Evolutionary conservation across 148 eudicot species (phyloP).

Genomic region (Spergularia marina): DNA sequence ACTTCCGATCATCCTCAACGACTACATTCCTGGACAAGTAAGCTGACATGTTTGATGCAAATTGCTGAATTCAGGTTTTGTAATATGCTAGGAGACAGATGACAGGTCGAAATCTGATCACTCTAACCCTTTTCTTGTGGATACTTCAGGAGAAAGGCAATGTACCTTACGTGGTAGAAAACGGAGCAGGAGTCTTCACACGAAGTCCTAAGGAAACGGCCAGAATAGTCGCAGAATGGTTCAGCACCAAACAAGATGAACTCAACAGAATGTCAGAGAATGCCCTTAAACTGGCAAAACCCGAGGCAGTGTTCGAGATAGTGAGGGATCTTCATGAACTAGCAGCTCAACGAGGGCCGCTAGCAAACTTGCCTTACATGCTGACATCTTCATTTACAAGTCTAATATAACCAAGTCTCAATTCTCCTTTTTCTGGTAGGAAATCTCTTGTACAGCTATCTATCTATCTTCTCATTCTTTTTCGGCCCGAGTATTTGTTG

Average conservation of each 20-base stretch:
- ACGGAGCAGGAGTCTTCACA: constrained; percentile 92
- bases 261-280: constrained; percentile 77
- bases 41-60: constrained; percentile 16
- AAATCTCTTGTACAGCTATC: constrained; percentile 32
- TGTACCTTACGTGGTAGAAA: constrained; percentile 89
- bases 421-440: constrained; percentile 15
- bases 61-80: too few species aligned
- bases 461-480: constrained; percentile 22
- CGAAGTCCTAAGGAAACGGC: constrained; percentile 85
- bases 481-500: neutral
- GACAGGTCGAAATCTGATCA: neutral
- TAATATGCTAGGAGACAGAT: neutral
- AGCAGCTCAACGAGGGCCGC: constrained; percentile 72
- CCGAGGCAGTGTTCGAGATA: constrained; percentile 88
- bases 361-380: constrained; percentile 67
- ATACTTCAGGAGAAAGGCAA: constrained; percentile 81
- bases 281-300: constrained; percentile 78
- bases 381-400: constrained; percentile 79
- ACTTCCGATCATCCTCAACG: constrained; percentile 94
- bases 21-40: constrained; percentile 97
- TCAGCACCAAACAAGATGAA: constrained; percentile 67
- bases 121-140: neutral
- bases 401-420: constrained; percentile 36
- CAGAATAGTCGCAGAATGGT: constrained; percentile 79
- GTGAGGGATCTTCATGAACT: constrained; percentile 91